These are phyloP conservation scores for Coprinopsis marcescibilis DNA, from an alignment of 768 basidiomycete species.

Conservation along the genomic window DNA sequence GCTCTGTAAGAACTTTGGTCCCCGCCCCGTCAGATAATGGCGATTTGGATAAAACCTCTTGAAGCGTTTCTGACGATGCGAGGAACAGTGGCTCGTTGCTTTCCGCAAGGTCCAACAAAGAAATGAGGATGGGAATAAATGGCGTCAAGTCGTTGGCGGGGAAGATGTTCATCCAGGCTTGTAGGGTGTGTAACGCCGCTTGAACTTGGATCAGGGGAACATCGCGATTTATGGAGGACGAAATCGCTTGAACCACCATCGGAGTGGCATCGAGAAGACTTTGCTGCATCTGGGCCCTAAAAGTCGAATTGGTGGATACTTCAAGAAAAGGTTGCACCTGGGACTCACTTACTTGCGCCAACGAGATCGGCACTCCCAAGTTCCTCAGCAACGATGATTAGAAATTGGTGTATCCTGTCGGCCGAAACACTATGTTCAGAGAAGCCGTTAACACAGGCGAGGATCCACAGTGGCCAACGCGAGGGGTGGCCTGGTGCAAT, in stretches of 20 bases:
- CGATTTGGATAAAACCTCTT: slow-evolving; percentile 75
- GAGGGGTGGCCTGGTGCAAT: slow-evolving; percentile 54
- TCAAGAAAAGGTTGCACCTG: background rate
- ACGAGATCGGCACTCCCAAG: slow-evolving; percentile 69
- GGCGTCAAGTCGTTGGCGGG: slow-evolving; percentile 68
- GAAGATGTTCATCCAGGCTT: slow-evolving; percentile 75
- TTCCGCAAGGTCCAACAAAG: slow-evolving; percentile 49
- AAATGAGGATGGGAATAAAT: slow-evolving; percentile 60
- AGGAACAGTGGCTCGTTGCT: slow-evolving; percentile 53
- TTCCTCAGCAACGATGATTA: slow-evolving; percentile 83
- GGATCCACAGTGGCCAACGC: slow-evolving; percentile 73
- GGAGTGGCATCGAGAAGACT: slow-evolving; percentile 63
- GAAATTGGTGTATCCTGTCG: slow-evolving; percentile 65
- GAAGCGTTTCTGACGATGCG: slow-evolving; percentile 62
- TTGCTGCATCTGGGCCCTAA: slow-evolving; percentile 58
- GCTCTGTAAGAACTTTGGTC: slow-evolving; percentile 71
- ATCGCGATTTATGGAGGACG: slow-evolving; percentile 40
- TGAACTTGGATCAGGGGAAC: slow-evolving; percentile 44
- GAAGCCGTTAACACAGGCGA: slow-evolving; percentile 56
- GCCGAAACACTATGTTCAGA: slow-evolving; percentile 52
- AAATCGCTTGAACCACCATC: slow-evolving; percentile 67
- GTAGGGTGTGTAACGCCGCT: slow-evolving; percentile 72
- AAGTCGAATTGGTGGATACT: background rate
- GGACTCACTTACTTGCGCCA: slow-evolving; percentile 62
- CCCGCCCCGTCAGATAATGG: slow-evolving; percentile 68